Evolutionary conservation across 768 basidiomycete species (phyloP).

Genomic region (Rhodocollybia butyracea): DNA sequence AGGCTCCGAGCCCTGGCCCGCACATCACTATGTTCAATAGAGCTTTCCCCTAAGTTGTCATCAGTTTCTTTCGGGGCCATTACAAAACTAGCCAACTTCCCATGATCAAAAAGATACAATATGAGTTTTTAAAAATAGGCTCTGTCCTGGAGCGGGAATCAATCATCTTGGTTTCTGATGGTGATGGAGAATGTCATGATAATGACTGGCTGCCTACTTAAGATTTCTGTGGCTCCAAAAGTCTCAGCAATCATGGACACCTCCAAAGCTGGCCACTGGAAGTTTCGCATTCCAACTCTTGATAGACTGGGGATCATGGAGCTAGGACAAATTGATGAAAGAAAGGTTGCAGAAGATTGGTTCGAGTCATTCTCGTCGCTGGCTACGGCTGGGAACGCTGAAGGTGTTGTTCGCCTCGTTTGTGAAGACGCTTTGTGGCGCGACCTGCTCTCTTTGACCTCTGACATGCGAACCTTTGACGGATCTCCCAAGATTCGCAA

Average conservation of each 20-base stretch:
- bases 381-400: conserved; percentile 12
- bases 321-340: background rate
- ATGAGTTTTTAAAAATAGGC: no score
- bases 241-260: conserved; percentile 4
- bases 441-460: conserved; percentile 50
- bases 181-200: no score
- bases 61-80: no score
- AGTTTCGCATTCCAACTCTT: background rate
- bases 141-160: no score
- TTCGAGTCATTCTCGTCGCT: conserved; percentile 18
- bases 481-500: conserved; percentile 29
- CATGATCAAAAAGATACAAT: no score
- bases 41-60: no score
- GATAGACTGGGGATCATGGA: background rate
- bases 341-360: conserved; percentile 11
- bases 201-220: no score
- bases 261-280: conserved; percentile 2
- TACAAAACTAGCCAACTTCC: no score
- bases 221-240: no score
- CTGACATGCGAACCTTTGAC: conserved; percentile 49
- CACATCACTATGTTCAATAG: no score
- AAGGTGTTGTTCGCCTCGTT: conserved; percentile 21
- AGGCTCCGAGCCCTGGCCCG: no score
- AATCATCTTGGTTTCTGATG: no score
- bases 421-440: conserved; percentile 40